phyloP scores from a whole-genome alignment of 768 basidiomycete species.

The Strobilomyces echinocephalus region DNA sequence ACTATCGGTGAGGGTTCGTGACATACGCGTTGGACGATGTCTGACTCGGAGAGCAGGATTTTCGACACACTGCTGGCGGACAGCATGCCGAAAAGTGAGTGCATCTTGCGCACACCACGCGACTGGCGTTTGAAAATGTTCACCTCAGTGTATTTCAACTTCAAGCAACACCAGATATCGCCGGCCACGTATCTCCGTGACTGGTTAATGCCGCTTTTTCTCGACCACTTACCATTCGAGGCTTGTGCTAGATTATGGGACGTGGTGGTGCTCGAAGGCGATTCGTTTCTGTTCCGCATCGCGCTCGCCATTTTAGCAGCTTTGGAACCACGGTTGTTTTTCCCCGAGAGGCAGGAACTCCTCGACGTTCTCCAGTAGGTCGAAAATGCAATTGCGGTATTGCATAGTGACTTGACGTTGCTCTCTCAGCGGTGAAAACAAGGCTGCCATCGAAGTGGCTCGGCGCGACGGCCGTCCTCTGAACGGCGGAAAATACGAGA shows the following conservation, averaged over 20 bases:
- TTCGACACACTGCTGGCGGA: conserved; percentile 91
- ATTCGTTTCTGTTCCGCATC: conserved; percentile 83
- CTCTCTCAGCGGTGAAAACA: conserved; percentile 65
- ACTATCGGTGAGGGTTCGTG: conserved; percentile 61
- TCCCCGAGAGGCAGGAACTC: conserved; percentile 76
- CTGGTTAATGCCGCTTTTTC: conserved; percentile 78
- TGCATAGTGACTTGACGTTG: conserved; percentile 10
- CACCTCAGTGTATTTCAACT: conserved; percentile 80
- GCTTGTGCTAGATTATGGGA: conserved; percentile 89
- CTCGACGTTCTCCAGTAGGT: conserved; percentile 70
- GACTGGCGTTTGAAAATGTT: background rate
- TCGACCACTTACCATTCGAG: conserved; percentile 87
- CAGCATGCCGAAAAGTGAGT: conserved; percentile 86
- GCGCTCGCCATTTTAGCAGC: conserved; percentile 79
- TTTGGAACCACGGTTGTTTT: conserved; percentile 82
- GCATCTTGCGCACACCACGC: background rate
- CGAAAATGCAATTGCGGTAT: background rate
- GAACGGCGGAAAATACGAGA: conserved; percentile 75
- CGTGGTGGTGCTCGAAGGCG: conserved; percentile 80
- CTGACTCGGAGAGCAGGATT: conserved; percentile 48
- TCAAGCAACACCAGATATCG: conserved; percentile 89
- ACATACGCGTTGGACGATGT: background rate
- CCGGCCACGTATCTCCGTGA: conserved; percentile 77
- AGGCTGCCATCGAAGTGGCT: conserved; percentile 78
- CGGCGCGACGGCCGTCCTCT: conserved; percentile 59